A percentile compares a stretch with the other conserved stretches of the same genome.
phyloP scores from a whole-genome alignment of 768 basidiomycete genomes.

The Naganishia vaughanmartiniae region DNA sequence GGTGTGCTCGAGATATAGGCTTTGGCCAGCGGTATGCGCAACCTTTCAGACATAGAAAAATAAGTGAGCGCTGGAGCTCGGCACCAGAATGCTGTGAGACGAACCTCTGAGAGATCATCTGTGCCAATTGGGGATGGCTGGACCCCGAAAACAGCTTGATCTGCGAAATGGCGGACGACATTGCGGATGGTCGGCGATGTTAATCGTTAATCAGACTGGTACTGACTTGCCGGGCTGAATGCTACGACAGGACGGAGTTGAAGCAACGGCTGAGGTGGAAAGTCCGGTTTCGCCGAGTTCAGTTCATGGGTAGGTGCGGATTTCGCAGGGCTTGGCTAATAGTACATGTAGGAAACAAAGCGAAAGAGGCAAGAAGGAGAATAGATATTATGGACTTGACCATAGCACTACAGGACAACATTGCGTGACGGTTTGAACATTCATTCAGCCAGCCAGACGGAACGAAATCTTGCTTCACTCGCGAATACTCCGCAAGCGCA shows the following conservation, averaged over 20 bases:
- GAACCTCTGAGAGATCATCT: slow-evolving; percentile 93
- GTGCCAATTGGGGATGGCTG: slow-evolving; percentile 96
- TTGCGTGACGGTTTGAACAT: slow-evolving; percentile 2
- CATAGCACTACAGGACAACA: not conserved
- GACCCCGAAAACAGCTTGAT: slow-evolving; percentile 63
- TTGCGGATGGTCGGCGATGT: slow-evolving; percentile 21
- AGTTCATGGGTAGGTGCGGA: slow-evolving; percentile 22
- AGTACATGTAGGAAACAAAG: slow-evolving; percentile 17
- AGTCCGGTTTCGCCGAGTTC: slow-evolving; percentile 2
- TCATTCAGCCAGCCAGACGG: not conserved
- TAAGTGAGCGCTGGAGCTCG: not conserved
- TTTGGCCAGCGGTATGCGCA: slow-evolving; percentile 70
- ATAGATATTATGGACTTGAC: not conserved
- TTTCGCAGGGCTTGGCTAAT: slow-evolving; percentile 11
- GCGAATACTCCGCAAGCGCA: slow-evolving; percentile 6
- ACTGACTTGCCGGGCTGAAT: not conserved
- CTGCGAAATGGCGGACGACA: slow-evolving; percentile 51
- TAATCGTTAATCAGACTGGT: not conserved
- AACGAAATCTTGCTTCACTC: slow-evolving; percentile 22
- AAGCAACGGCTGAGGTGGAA: not conserved
- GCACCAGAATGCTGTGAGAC: slow-evolving; percentile 54
- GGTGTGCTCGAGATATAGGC: slow-evolving; percentile 70
- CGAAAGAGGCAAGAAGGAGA: not conserved
- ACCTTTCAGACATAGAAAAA: slow-evolving; percentile 54
- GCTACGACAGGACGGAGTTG: not conserved